Base-by-base conservation (phyloP, 2,329 filamentous ascomycete species). In the Proliferodiscus dingleyae region DNA sequence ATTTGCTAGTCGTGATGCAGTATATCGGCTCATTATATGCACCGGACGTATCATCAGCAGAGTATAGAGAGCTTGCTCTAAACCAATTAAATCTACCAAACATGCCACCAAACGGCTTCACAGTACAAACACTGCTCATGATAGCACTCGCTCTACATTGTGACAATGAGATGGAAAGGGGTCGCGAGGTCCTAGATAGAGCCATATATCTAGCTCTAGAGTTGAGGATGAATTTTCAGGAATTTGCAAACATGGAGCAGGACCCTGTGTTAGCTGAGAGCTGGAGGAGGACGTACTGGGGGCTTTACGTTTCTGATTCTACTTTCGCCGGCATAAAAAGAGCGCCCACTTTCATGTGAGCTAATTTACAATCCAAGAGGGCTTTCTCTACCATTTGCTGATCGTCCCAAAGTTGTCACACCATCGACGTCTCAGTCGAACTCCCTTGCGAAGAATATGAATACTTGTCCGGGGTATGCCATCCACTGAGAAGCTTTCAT, bases 141-240 rank as follows among this genome's bases (percentile, higher is more conserved):
- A 65, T 62, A 40, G 68, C 69, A 0, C 61, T 69, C 1, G 61
- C 58, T 1, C 32, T 65, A 0, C 69, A 69, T 26, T 69, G 65
- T 56, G 47, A 59, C 6, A 58, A 60, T 8, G 48, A 62, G 1
- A 58, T 57, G 5, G 28, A 45, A 0, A 49, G 59, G 6, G 56
- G 64, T 0, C 55, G 61, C 7, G 16, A 28, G 0, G 49, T 68
- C 23, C 58, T 70, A 42, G 65, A 72, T 9, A 65, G 68, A 11
- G 82, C 83, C 0, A 73, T 78, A 9, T 67, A 74, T 3, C 53
- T 85, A 26, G 81, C 81, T 0, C 64, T 85, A 2, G 71, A 79
- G 5, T 61, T 87, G 2, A 75, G 78, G 1, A 73, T 87, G 70
- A 72, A 85, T 46, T 70, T 68, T 1, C 64, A 67, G 16, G 70